Evolutionary conservation across 2,329 filamentous ascomycete species (phyloP).

Genomic region (Chalaropsis thielavioides): DNA sequence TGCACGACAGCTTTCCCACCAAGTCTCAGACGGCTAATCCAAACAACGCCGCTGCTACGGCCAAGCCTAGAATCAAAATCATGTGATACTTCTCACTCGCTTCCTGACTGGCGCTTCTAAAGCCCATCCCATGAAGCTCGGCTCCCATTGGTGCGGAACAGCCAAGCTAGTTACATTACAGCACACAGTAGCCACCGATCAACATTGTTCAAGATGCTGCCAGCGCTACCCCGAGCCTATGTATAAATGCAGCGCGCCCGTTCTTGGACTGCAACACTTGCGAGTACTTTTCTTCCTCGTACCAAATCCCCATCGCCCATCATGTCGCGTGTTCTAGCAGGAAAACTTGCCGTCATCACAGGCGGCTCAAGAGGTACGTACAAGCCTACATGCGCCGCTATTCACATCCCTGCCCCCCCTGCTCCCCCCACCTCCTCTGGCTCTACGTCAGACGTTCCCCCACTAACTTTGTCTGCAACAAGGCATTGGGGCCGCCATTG

Average conservation of each 20-base stretch:
- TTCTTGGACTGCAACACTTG: neutral
- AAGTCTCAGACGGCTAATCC: neutral
- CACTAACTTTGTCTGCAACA: neutral
- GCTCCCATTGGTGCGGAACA: conserved; percentile 11
- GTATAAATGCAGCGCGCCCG: neutral
- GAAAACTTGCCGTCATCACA: conserved; percentile 66
- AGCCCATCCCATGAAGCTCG: neutral
- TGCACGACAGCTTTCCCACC: neutral
- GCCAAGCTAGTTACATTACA: neutral
- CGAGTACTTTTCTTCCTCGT: neutral
- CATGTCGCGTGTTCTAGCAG: conserved; percentile 41
- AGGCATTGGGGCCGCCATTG: conserved; percentile 57
- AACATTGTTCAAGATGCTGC: neutral
- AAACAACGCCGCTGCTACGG: neutral
- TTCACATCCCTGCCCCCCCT: neutral
- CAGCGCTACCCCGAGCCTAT: neutral
- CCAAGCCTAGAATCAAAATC: neutral
- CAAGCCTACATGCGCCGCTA: neutral
- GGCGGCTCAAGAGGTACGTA: conserved; percentile 58
- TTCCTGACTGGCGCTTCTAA: neutral
- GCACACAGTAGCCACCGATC: neutral
- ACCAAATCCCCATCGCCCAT: conserved; percentile 6
- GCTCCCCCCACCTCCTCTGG: neutral
- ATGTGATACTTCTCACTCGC: neutral
- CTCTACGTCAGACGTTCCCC: neutral